A percentile compares a stretch with the other conserved stretches of the same genome.
Evolutionary conservation across 1,284 basidiomycete species (phyloP).

Genomic region (Anthracocystis setariae): DNA sequence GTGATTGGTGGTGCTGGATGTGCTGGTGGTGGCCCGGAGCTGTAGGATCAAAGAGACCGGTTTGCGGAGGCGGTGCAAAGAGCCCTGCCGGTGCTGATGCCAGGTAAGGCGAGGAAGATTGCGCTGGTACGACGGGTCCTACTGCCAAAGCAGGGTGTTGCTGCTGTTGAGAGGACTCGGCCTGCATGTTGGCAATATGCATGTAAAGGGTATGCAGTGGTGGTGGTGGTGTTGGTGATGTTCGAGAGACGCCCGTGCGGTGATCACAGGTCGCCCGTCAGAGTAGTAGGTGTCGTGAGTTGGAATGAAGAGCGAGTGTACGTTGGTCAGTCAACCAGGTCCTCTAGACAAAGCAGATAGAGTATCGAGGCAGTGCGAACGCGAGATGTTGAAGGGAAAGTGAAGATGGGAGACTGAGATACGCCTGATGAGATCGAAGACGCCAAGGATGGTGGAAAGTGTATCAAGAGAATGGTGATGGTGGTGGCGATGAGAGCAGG

Average conservation of each 20-base stretch:
- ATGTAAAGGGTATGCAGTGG: not conserved
- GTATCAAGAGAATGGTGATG: not conserved
- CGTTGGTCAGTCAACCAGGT: slow-evolving; percentile 20
- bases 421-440: not conserved
- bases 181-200: slow-evolving; percentile 24
- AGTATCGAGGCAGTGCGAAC: not conserved
- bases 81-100: slow-evolving; percentile 29
- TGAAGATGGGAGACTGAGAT: not conserved
- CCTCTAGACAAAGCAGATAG: not conserved
- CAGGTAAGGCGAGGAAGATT: slow-evolving; percentile 32
- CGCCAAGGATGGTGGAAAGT: not conserved
- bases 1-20: slow-evolving; percentile 22
- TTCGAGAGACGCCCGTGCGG: slow-evolving; percentile 10
- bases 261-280: slow-evolving; percentile 11
- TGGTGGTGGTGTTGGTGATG: not conserved
- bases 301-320: slow-evolving; percentile 2
- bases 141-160: slow-evolving; percentile 12
- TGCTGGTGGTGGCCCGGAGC: slow-evolving; percentile 26
- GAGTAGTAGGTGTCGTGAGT: not conserved
- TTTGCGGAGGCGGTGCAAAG: slow-evolving; percentile 21
- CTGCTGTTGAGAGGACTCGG: slow-evolving; percentile 30
- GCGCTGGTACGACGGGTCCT: slow-evolving; percentile 4
- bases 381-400: not conserved
- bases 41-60: slow-evolving; percentile 18
- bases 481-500: slow-evolving; percentile 8